These are phyloP conservation scores for Pythium phragmitis DNA, from an alignment of 352 stramenopile species.

Conservation along the genomic window DNA sequence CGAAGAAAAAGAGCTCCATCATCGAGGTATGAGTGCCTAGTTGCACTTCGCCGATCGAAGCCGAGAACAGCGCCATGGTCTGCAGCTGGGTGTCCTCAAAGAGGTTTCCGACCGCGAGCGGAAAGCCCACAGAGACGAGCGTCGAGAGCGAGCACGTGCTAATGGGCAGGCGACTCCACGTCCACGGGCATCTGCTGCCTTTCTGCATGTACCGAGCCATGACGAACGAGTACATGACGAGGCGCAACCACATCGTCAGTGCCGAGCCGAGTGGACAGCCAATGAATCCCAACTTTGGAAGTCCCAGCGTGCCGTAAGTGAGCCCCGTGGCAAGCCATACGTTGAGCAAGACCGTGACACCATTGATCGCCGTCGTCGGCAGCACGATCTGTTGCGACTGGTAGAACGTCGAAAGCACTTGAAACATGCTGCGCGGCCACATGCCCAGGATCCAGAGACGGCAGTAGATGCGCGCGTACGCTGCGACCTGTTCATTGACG, in stretches of 20 bases:
- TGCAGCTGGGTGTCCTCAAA: constrained; percentile 84
- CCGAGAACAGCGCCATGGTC: constrained; percentile 75
- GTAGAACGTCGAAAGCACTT: constrained; percentile 81
- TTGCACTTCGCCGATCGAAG: constrained; percentile 66
- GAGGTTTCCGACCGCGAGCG: constrained; percentile 52
- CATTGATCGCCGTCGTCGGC: constrained; percentile 63
- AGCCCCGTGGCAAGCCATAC: constrained; percentile 58
- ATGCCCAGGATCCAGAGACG: constrained; percentile 68
- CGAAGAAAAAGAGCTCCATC: constrained; percentile 87
- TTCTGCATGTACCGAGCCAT: constrained; percentile 82
- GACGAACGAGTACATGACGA: constrained; percentile 55
- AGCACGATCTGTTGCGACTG: constrained; percentile 81
- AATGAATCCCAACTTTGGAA: constrained; percentile 67
- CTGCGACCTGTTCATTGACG: constrained; percentile 40
- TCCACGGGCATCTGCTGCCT: constrained; percentile 49
- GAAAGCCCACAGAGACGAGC: constrained; percentile 52
- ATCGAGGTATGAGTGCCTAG: constrained; percentile 80
- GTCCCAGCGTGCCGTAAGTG: constrained; percentile 59
- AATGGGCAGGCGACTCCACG: constrained; percentile 44
- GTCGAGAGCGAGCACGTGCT: constrained; percentile 40
- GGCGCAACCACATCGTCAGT: constrained; percentile 44
- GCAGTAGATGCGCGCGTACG: constrained; percentile 57
- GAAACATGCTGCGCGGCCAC: constrained; percentile 81
- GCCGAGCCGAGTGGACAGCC: constrained; percentile 72
- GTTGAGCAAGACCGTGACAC: constrained; percentile 60